These are phyloP conservation scores for Trichoderma atroviride DNA, from an alignment of 2,329 filamentous ascomycete species.

Conservation along the genomic window DNA sequence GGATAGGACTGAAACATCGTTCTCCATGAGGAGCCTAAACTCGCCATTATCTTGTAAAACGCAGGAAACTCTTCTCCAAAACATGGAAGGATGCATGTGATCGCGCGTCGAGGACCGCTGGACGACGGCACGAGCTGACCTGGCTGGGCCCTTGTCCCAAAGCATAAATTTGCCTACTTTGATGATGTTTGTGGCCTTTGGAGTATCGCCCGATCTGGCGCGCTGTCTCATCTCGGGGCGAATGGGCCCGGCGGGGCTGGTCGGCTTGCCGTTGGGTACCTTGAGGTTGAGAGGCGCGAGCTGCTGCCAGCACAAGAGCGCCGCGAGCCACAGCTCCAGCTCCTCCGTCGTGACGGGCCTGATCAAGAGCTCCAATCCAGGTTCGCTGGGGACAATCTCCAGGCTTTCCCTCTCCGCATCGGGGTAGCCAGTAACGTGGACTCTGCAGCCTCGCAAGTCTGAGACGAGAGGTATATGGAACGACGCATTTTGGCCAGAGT, in stretches of 20 bases:
- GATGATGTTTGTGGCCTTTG: conserved; percentile 69
- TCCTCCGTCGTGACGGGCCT: conserved; percentile 66
- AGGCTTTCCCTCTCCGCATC: conserved; percentile 53
- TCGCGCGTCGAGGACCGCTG: conserved; percentile 61
- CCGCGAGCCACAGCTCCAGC: conserved; percentile 78
- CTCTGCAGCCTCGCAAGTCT: conserved; percentile 73
- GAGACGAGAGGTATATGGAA: conserved; percentile 69
- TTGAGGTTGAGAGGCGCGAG: conserved; percentile 63
- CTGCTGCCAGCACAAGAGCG: conserved; percentile 80
- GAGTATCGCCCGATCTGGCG: conserved; percentile 38
- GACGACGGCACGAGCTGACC: conserved; percentile 58
- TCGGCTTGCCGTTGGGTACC: conserved; percentile 44
- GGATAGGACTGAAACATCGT: conserved; percentile 77
- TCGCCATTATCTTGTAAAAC: conserved; percentile 94
- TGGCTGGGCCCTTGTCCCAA: conserved; percentile 77
- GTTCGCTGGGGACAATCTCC: conserved; percentile 55
- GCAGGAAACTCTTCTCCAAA: conserved; percentile 88
- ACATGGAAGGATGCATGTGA: conserved; percentile 54
- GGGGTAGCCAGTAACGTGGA: conserved; percentile 57
- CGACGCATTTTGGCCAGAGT: conserved; percentile 66
- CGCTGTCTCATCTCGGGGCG: conserved; percentile 50
- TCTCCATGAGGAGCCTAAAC: conserved; percentile 86
- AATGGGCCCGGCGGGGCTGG: conserved; percentile 40
- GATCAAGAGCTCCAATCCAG: conserved; percentile 64
- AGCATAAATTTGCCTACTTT: conserved; percentile 90